These are phyloP conservation scores for Trametes cubensis DNA, from an alignment of 768 basidiomycete species.

Conservation along the genomic window DNA sequence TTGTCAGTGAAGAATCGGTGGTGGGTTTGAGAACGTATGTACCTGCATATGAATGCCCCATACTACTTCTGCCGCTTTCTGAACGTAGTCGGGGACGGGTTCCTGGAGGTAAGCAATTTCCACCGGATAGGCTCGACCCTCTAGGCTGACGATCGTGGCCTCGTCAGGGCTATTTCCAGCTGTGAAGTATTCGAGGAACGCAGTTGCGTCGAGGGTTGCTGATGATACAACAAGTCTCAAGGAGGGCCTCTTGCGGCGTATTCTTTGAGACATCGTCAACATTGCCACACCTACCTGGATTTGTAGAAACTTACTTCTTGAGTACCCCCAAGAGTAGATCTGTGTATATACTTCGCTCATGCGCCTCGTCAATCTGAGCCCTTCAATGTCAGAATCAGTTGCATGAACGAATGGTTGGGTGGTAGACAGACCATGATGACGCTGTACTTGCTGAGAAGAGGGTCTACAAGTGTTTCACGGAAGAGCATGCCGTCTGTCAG, in stretches of 20 bases:
- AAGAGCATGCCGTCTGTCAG: slow-evolving; percentile 99
- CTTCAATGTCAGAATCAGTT: slow-evolving; percentile 28
- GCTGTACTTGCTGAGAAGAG: slow-evolving; percentile 88
- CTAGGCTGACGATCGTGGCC: slow-evolving; percentile 83
- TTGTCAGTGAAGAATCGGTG: too few species aligned
- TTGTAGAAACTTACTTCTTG: slow-evolving; percentile 69
- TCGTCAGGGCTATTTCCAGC: slow-evolving; percentile 62
- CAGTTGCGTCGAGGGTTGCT: slow-evolving; percentile 91
- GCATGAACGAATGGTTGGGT: neutral
- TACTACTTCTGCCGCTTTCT: slow-evolving; percentile 77
- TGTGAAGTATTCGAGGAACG: slow-evolving; percentile 89
- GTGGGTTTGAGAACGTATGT: slow-evolving; percentile 17
- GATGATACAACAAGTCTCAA: slow-evolving; percentile 93
- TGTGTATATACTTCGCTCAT: slow-evolving; percentile 95
- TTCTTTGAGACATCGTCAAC: slow-evolving; percentile 51
- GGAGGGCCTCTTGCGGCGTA: slow-evolving; percentile 86
- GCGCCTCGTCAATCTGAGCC: slow-evolving; percentile 90
- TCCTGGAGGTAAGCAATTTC: slow-evolving; percentile 87
- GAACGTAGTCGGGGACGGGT: slow-evolving; percentile 78
- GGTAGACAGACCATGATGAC: slow-evolving; percentile 80
- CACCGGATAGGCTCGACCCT: slow-evolving; percentile 94
- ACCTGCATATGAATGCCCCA: slow-evolving; percentile 86
- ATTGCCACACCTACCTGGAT: slow-evolving; percentile 1
- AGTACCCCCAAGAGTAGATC: slow-evolving; percentile 89
- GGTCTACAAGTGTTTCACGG: slow-evolving; percentile 90